Evolutionary conservation across 2,329 filamentous ascomycete genomes (phyloP).

Genomic region (Colletotrichum sp.): DNA sequence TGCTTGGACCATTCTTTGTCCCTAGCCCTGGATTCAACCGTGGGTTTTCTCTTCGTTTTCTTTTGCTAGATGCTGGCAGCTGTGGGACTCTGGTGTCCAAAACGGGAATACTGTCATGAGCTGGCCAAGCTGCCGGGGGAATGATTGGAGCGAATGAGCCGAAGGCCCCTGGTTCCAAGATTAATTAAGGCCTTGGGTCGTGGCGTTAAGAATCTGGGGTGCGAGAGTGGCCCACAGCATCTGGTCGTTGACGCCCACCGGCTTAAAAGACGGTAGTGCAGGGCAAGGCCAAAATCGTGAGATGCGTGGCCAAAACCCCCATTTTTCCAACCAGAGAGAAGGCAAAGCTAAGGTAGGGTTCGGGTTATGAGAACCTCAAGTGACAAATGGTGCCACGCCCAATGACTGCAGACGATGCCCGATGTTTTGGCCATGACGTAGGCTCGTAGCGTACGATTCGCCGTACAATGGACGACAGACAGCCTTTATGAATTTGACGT

Average conservation of each 20-base stretch:
- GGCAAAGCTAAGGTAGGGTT: not conserved
- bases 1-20: not conserved
- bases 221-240: not conserved
- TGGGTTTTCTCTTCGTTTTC: not conserved
- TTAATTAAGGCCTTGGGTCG: constrained; percentile 11
- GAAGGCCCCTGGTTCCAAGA: not conserved
- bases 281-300: not conserved
- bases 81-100: not conserved
- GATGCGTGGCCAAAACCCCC: not conserved
- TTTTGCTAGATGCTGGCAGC: not conserved
- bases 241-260: not conserved
- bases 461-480: not conserved
- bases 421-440: not conserved
- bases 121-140: not conserved
- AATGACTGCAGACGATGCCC: not conserved
- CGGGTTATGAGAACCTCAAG: not conserved
- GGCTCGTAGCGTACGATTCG: not conserved
- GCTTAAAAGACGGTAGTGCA: not conserved
- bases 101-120: not conserved
- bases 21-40: not conserved
- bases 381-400: not conserved
- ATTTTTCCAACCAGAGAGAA: not conserved
- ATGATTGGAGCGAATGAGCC: constrained; percentile 4
- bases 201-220: constrained; percentile 18
- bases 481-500: not conserved